Conservation (phyloP, 1,284 basidiomycete species). For the Ustilago vetiveriae region DNA sequence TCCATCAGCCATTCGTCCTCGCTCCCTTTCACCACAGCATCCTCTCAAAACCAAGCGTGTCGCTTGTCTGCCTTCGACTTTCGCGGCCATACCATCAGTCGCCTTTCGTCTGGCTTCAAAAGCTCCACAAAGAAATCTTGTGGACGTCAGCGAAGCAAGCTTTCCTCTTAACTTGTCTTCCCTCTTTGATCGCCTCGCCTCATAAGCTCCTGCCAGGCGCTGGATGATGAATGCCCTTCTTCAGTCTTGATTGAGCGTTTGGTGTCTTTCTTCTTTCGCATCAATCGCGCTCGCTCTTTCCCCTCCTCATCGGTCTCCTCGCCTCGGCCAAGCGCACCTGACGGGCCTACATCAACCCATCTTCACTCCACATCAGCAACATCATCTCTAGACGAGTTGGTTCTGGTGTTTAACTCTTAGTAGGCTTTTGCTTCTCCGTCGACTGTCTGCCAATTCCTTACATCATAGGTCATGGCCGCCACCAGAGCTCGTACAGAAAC, state of each 20-base stretch:
- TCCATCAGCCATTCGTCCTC: too few relatives aligned
- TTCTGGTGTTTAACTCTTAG: background rate
- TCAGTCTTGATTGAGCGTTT: slow-evolving; percentile 33
- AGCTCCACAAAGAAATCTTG: too few relatives aligned
- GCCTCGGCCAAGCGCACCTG: background rate
- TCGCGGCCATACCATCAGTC: too few relatives aligned
- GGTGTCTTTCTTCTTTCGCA: slow-evolving; percentile 19
- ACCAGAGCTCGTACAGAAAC: slow-evolving; percentile 45
- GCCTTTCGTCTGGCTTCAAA: too few relatives aligned
- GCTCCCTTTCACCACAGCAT: too few relatives aligned
- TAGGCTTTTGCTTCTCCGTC: background rate
- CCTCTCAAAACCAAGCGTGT: too few relatives aligned
- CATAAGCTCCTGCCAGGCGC: background rate
- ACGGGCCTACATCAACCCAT: background rate
- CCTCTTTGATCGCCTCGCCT: background rate
- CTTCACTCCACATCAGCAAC: background rate
- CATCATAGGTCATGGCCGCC: slow-evolving; percentile 45
- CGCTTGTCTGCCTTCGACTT: too few relatives aligned
- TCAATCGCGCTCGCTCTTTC: slow-evolving; percentile 24
- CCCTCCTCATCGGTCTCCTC: background rate
- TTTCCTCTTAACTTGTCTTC: too few relatives aligned
- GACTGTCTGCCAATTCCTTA: too few relatives aligned
- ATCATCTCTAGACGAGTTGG: background rate
- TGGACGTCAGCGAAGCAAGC: too few relatives aligned
- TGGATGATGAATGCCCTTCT: slow-evolving; percentile 30